Percentiles rank a stretch among this genome's conserved stretches.
Evolutionary conservation across 257 asterid species (phyloP).

Genomic region (Nicotiana undulata): DNA sequence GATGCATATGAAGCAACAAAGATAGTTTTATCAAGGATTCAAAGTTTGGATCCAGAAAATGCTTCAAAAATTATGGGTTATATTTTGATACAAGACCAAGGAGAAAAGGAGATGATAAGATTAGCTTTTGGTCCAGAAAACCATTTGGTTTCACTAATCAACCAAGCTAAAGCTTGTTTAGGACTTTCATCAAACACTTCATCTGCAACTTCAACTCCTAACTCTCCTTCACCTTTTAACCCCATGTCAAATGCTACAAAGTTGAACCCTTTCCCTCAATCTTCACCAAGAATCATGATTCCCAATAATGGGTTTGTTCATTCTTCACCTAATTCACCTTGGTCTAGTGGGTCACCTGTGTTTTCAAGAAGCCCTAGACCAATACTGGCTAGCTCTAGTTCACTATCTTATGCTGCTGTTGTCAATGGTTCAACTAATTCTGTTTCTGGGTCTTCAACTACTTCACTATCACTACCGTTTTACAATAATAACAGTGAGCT

Average conservation of each 20-base stretch:
- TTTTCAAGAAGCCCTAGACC: slow-evolving; percentile 26
- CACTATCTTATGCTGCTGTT: slow-evolving; percentile 35
- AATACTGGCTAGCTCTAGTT: slow-evolving; percentile 24
- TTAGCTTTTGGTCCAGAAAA: slow-evolving; percentile 76
- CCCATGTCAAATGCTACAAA: slow-evolving; percentile 21
- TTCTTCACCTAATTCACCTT: slow-evolving; percentile 40
- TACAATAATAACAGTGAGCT: slow-evolving; percentile 11
- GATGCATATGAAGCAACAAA: slow-evolving; percentile 73
- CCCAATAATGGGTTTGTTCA: slow-evolving; percentile 53
- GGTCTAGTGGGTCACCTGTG: slow-evolving; percentile 26
- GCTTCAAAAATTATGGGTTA: slow-evolving; percentile 86
- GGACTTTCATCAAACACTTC: slow-evolving; percentile 36
- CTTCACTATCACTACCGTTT: slow-evolving; percentile 37
- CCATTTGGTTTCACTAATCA: slow-evolving; percentile 37
- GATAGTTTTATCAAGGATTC: slow-evolving; percentile 70
- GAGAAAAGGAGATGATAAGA: slow-evolving; percentile 82
- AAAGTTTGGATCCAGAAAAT: slow-evolving; percentile 68
- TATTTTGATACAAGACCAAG: slow-evolving; percentile 72
- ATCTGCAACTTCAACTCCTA: slow-evolving; percentile 32
- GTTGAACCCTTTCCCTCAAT: slow-evolving; percentile 39
- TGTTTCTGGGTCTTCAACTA: slow-evolving; percentile 36
- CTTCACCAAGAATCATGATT: slow-evolving; percentile 46
- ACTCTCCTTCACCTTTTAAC: slow-evolving; percentile 18
- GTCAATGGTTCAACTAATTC: slow-evolving; percentile 39
- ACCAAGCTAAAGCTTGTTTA: slow-evolving; percentile 48